Evolutionary conservation across 305 asterid genomes (phyloP).

Genomic region (Solanum hybrid): DNA sequence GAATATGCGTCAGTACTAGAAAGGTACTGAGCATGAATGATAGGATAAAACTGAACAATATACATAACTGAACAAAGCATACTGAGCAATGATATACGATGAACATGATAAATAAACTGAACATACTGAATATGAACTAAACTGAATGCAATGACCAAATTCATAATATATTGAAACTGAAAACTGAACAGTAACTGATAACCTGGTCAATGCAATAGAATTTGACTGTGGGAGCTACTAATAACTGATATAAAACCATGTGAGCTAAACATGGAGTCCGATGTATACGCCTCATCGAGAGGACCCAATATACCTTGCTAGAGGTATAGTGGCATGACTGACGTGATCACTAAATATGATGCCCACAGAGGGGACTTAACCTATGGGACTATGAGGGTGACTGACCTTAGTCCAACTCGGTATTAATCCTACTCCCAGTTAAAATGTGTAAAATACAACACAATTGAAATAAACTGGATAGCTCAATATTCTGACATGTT

Average conservation of each 20-base stretch:
- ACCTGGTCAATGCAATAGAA: background rate
- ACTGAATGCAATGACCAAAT: background rate
- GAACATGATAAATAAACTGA: too few relatives aligned
- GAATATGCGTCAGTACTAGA: background rate
- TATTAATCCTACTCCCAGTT: too few relatives aligned
- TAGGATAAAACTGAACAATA: too few relatives aligned
- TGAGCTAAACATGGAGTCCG: background rate
- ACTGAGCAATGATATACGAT: too few relatives aligned
- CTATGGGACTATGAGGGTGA: too few relatives aligned
- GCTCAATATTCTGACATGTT: too few relatives aligned
- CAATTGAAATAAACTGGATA: too few relatives aligned
- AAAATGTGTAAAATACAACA: too few relatives aligned
- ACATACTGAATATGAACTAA: background rate
- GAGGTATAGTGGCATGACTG: background rate
- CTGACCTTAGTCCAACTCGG: too few relatives aligned
- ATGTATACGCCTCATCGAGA: background rate
- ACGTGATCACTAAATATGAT: background rate
- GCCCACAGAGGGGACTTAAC: background rate
- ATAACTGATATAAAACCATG: background rate
- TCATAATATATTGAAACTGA: background rate
- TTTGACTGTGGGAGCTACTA: background rate
- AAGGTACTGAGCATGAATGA: background rate
- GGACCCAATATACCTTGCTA: background rate
- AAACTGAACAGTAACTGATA: too few relatives aligned
- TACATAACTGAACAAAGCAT: background rate